Conservation (phyloP, 768 basidiomycete species). For the Jaapia argillacea region DNA sequence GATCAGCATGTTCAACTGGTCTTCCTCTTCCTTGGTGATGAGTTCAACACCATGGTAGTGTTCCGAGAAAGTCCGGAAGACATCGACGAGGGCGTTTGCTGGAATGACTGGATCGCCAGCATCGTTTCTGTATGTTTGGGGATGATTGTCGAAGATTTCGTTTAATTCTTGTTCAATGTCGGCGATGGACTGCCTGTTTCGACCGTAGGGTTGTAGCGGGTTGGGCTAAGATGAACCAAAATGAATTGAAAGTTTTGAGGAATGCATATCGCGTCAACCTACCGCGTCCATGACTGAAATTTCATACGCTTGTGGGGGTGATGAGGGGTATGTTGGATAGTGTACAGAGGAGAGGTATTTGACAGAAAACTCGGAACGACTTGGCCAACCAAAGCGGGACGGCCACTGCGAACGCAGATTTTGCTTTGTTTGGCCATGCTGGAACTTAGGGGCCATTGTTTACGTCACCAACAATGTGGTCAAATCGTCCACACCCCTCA, state of each 20-base stretch:
- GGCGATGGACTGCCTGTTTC: slow-evolving; percentile 60
- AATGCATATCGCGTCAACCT: background rate
- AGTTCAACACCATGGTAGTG: slow-evolving; percentile 51
- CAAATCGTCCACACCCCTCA: too few species aligned
- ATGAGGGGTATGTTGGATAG: too few species aligned
- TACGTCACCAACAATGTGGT: too few species aligned
- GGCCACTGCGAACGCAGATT: too few species aligned
- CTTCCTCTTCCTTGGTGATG: slow-evolving; percentile 53
- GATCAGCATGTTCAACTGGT: slow-evolving; percentile 47
- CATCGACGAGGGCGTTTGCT: slow-evolving; percentile 58
- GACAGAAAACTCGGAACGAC: too few species aligned
- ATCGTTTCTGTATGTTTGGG: slow-evolving; percentile 46
- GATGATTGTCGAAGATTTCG: slow-evolving; percentile 58
- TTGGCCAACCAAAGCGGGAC: too few species aligned
- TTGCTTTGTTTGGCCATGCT: too few species aligned
- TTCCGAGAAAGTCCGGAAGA: slow-evolving; percentile 54
- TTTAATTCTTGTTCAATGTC: slow-evolving; percentile 63
- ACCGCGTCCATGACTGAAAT: slow-evolving; percentile 71
- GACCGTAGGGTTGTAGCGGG: slow-evolving; percentile 29
- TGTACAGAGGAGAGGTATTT: too few species aligned
- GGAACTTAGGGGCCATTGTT: too few species aligned
- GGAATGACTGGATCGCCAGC: slow-evolving; percentile 57
- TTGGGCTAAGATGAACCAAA: background rate
- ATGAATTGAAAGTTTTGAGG: background rate
- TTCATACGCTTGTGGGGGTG: too few species aligned